phyloP scores from a whole-genome alignment of 306 rosid genomes.

The Arachis hypogaea region DNA sequence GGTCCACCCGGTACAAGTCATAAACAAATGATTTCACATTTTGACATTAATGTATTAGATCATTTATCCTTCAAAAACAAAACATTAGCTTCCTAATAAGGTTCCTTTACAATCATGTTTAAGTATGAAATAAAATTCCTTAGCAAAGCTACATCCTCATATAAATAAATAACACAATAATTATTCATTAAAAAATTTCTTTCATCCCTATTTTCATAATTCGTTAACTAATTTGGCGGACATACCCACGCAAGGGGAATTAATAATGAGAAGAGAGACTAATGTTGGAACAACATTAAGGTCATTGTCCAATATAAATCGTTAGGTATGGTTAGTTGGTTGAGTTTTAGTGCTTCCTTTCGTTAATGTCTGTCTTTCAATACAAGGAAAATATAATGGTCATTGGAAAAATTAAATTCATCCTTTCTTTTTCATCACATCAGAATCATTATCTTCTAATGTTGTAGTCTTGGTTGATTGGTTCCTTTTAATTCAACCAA shows the following conservation, averaged over 20 bases:
- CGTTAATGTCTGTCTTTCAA: not conserved
- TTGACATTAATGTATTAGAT: too few relatives aligned
- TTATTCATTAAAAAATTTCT: not conserved
- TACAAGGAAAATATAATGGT: not conserved
- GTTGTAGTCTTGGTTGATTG: not conserved
- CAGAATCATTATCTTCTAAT: slow-evolving; percentile 15
- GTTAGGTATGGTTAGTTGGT: slow-evolving; percentile 30
- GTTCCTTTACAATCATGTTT: too few relatives aligned
- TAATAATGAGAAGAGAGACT: not conserved
- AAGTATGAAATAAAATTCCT: too few relatives aligned
- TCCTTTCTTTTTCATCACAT: slow-evolving; percentile 12
- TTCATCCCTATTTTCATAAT: not conserved
- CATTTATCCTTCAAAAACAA: too few relatives aligned
- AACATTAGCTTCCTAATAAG: too few relatives aligned
- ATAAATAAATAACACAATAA: not conserved
- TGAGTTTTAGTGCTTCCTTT: not conserved
- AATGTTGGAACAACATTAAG: not conserved
- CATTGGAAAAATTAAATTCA: not conserved
- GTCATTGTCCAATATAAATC: not conserved
- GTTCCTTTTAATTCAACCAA: slow-evolving; percentile 18
- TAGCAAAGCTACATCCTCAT: not conserved
- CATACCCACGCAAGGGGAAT: not conserved
- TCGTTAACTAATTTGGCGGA: not conserved
- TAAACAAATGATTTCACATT: too few relatives aligned
- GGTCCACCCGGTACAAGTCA: too few relatives aligned